Evolutionary conservation across 805 yeast species (phyloP), one percentile per base, ranked within the genome.

Genomic region (Starmera dryadoides): DNA sequence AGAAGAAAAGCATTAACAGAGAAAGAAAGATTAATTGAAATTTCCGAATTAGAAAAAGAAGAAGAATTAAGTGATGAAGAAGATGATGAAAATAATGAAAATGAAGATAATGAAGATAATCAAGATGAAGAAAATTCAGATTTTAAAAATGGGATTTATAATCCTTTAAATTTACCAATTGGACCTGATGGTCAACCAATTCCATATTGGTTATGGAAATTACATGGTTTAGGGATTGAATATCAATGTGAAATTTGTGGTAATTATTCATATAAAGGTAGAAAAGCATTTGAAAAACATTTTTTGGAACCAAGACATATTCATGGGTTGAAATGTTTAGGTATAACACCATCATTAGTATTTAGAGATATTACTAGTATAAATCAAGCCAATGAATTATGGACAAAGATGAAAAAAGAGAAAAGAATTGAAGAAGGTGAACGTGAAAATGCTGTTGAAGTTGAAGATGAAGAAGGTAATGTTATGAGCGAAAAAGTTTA

Each of bases 161-260:
- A 71, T 43, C 77, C 80, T 16, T 63, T 75, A 40, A 75, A 81
- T 40, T 58, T 86, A 40, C 95, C 96, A 0, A 38, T 86, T 0
- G 98, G 95, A 0, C 73, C 85, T 16, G 97, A 89, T 59, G 97
- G 97, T 0, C 73, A 71, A 31, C 97, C 97, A 1, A 86, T 93
- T 22, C 98, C 98, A 2, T 77, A 71, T 39, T 93, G 98, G 98
- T 66, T 93, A 22, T 89, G 78, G 68, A 93, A 89, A 58, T 65
- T 89, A 34, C 88, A 87, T 51, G 98, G 98, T 0, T 66, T 89
- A 10, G 84, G 84, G 40, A 71, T 75, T 33, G 76, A 73, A 38
- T 86, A 77, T 49, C 52, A 61, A 1, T 93, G 98, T 58, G 97
- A 93, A 60, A 75, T 93, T 7, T 93, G 98, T 56, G 94, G 95